Percentiles rank a stretch among this genome's conserved stretches.
phyloP scores from a whole-genome alignment of 2,329 filamentous ascomycete species.

The Graphilbum ipis-grandicollis region DNA sequence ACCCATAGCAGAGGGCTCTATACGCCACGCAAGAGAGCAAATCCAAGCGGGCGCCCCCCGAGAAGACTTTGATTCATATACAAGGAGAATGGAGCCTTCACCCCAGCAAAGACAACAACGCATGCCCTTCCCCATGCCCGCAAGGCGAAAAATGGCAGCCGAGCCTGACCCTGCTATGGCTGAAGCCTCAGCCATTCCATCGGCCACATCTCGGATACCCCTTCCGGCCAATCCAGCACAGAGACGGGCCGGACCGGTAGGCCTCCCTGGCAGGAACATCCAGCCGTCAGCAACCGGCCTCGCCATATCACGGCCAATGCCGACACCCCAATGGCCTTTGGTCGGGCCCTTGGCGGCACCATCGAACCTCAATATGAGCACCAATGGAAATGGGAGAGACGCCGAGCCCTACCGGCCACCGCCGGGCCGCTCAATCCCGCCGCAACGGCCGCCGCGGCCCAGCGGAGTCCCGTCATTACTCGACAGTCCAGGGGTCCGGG shows the following conservation, averaged over 20 bases:
- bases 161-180: too few species aligned
- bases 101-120: background rate
- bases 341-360: conserved; percentile 18
- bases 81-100: conserved; percentile 9
- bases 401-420: conserved; percentile 31
- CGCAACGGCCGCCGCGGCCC: conserved; percentile 41
- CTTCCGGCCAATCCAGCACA: conserved; percentile 15
- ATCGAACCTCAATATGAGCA: conserved; percentile 9
- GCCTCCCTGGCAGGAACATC: too few species aligned
- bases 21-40: conserved; percentile 36
- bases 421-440: conserved; percentile 30
- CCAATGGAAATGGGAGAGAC: conserved; percentile 8
- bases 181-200: too few species aligned
- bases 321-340: conserved; percentile 37
- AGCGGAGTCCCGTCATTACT: conserved; percentile 41
- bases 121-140: too few species aligned
- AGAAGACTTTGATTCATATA: conserved; percentile 13
- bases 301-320: conserved; percentile 35
- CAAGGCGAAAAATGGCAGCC: too few species aligned
- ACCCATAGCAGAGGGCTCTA: conserved; percentile 24
- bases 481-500: conserved; percentile 36
- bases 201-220: conserved; percentile 2
- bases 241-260: too few species aligned
- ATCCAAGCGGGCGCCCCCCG: conserved; percentile 23
- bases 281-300: too few species aligned